A percentile compares a stretch with the other conserved stretches of the same genome.
Evolutionary conservation across 148 eudicot species (phyloP).

Genomic region (Rhododendron vialii): DNA sequence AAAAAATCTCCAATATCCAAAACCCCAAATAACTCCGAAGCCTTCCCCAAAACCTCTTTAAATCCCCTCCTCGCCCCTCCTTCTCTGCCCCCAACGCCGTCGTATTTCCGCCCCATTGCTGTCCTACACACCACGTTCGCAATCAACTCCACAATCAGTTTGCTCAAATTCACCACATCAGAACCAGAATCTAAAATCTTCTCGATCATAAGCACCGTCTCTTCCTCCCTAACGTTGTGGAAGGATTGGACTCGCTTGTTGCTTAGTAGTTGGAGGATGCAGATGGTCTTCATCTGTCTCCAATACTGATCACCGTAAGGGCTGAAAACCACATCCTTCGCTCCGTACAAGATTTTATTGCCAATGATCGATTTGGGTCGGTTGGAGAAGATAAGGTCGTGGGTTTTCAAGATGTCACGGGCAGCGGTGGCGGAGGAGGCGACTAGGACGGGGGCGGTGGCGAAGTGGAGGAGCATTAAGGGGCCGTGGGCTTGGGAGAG

Average conservation of each 20-base stretch:
- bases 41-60: neutral
- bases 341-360: conserved; percentile 17
- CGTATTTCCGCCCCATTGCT: neutral
- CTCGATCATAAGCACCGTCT: conserved; percentile 8
- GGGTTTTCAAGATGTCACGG: conserved; percentile 47
- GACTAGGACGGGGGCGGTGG: conserved; percentile 29
- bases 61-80: neutral
- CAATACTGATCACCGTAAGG: conserved; percentile 62
- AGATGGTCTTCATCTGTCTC: conserved; percentile 52
- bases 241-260: conserved; percentile 20
- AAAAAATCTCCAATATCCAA: neutral
- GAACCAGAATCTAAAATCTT: neutral
- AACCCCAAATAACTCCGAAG: neutral
- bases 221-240: conserved; percentile 23
- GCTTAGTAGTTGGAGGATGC: conserved; percentile 34
- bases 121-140: neutral
- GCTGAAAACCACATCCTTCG: conserved; percentile 25
- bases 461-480: conserved; percentile 50
- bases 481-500: conserved; percentile 35
- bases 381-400: conserved; percentile 38
- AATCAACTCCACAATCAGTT: neutral
- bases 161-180: conserved; percentile 31
- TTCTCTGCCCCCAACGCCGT: neutral
- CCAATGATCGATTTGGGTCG: conserved; percentile 24
- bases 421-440: conserved; percentile 45